Percentiles rank a stretch among this genome's conserved stretches.
phyloP scores from a whole-genome alignment of 2,329 filamentous ascomycete species.

The Aspergillus sp. region DNA sequence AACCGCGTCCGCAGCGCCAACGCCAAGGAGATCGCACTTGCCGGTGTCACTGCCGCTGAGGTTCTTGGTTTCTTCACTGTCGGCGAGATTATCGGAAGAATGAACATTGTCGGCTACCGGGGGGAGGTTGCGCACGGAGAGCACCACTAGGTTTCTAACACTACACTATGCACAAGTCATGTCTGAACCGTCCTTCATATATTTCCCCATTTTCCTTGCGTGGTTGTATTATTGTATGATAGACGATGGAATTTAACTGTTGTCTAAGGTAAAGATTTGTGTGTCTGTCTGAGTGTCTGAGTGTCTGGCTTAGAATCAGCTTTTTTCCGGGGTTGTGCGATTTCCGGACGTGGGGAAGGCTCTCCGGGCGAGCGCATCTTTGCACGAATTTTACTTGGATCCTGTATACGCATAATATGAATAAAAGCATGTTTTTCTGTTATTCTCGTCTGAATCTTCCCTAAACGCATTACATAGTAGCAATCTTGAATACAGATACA shows the following conservation, averaged over 20 bases:
- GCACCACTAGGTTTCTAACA: conserved; percentile 30
- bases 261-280: conserved; percentile 28
- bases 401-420: too few species aligned
- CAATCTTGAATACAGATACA: too few species aligned
- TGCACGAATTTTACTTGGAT: too few species aligned
- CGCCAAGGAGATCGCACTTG: conserved; percentile 62
- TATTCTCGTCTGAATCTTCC: too few species aligned
- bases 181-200: conserved; percentile 22
- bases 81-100: conserved; percentile 90
- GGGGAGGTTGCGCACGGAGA: conserved; percentile 51
- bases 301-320: background rate
- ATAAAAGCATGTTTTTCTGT: too few species aligned
- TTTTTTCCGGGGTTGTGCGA: background rate
- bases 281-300: background rate
- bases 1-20: conserved; percentile 62
- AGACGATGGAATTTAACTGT: conserved; percentile 42
- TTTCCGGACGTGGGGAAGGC: background rate
- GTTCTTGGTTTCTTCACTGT: conserved; percentile 95
- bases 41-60: conserved; percentile 75
- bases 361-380: too few species aligned
- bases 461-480: too few species aligned
- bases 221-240: conserved; percentile 40
- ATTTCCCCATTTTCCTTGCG: conserved; percentile 25
- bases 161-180: conserved; percentile 17
- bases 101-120: conserved; percentile 92